Evolutionary conservation across 1,139 yeast genomes (phyloP), one percentile per base, ranked within the genome.

Genomic region (Sugiyamaella pinicola): DNA sequence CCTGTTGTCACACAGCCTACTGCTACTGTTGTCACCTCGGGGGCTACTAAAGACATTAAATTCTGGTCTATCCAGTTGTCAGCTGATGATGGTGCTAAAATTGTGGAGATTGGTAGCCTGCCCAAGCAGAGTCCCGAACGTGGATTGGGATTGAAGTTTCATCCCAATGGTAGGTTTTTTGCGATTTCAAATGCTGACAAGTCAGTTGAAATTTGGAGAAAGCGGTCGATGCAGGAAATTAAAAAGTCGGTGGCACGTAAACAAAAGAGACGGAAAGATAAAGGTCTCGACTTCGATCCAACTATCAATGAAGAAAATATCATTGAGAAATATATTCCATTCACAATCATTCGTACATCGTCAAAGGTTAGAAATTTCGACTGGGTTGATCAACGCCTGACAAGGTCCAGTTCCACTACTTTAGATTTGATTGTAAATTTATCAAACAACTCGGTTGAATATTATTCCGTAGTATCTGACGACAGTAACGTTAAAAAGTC

Each of bases 121-220:
- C 87, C 85, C 59, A 89, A 91, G 64, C 87, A 83, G 65, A 86
- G 96, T 67, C 86, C 83, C 61, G 81, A 87, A 49, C 79, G 96
- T 63, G 87, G 93, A 53, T 73, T 79, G 19, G 82, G 79, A 17
- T 73, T 91, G 24, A 72, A 75, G 45, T 87, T 88, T 68, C 76
- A 75, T 53, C 62, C 64, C 18, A 51, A 54, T 13, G 66, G 65
- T 15, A 78, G 75, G 38, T 78, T 83, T 58, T 82, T 90, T 58
- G 82, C 80, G 45, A 74, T 88, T 44, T 91, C 87, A 61, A 90
- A 88, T 63, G 77, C 85, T 15, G 97, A 90, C 68, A 80, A 86
- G 68, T 81, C 90, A 0, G 73, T 87, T n/a, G 98, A 93, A 69
- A 61, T 89, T 1, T 91, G 85, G 74, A 79, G 96, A 67, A 72